Conservation (phyloP, 148 eudicot genomes). For the Amaranthus cruentus region DNA sequence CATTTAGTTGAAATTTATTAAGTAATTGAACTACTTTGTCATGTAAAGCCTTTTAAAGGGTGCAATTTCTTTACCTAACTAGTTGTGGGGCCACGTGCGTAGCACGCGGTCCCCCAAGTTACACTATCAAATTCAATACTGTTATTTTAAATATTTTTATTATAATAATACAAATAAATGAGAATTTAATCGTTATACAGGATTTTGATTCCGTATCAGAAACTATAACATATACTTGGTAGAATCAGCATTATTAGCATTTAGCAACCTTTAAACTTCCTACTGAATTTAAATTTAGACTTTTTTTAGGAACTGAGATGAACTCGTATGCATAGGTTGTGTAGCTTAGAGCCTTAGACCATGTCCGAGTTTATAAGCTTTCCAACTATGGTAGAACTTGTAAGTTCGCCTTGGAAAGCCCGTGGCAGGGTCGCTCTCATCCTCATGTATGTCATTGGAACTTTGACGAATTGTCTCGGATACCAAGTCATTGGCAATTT, state of each 20-base stretch:
- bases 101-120: too few relatives aligned
- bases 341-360: constrained; percentile 87
- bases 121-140: too few relatives aligned
- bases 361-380: constrained; percentile 67
- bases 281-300: constrained; percentile 26
- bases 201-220: constrained; percentile 35
- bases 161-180: too few relatives aligned
- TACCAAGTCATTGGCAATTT: constrained; percentile 75
- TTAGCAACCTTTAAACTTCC: constrained; percentile 19
- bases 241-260: constrained; percentile 20
- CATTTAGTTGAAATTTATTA: too few relatives aligned
- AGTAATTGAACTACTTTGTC: too few relatives aligned
- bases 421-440: constrained; percentile 60
- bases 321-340: constrained; percentile 48
- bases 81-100: too few relatives aligned
- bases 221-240: constrained; percentile 22
- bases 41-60: too few relatives aligned
- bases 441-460: constrained; percentile 88
- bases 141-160: too few relatives aligned
- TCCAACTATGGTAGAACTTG: constrained; percentile 64
- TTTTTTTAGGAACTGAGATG: constrained; percentile 33
- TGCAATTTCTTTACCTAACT: too few relatives aligned
- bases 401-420: constrained; percentile 90
- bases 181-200: constrained; percentile 42
- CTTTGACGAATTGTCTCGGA: constrained; percentile 47